Percentiles rank a stretch among this genome's conserved stretches.
These are phyloP conservation scores for Stygiomarasmius scandens DNA, from an alignment of 1,284 basidiomycete species.

Conservation along the genomic window DNA sequence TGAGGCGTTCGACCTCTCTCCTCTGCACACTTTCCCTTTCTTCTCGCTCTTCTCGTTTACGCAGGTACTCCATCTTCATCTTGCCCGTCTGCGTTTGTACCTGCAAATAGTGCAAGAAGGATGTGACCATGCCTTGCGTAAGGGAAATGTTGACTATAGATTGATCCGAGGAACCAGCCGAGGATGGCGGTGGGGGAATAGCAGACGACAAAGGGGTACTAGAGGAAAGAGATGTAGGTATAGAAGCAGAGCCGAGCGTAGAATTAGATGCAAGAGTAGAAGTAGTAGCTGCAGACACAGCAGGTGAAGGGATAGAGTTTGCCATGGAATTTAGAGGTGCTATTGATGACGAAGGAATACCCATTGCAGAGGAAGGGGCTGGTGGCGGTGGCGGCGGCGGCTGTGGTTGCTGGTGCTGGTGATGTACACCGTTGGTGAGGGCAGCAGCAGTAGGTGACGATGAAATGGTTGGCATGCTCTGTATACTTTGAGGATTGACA, in stretches of 20 bases:
- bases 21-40: slow-evolving; percentile 53
- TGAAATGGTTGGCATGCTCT: slow-evolving; percentile 9
- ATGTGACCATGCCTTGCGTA: slow-evolving; percentile 57
- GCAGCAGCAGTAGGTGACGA: slow-evolving; percentile 12
- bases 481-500: slow-evolving; percentile 29
- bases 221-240: neutral
- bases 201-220: slow-evolving; percentile 12
- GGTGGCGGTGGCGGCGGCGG: slow-evolving; percentile 17
- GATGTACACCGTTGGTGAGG: slow-evolving; percentile 3
- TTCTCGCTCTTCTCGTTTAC: slow-evolving; percentile 64
- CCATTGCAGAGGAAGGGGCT: slow-evolving; percentile 13
- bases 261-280: slow-evolving; percentile 15
- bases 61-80: slow-evolving; percentile 65
- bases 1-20: slow-evolving; percentile 48
- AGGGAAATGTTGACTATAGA: slow-evolving; percentile 52
- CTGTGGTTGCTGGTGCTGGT: no score
- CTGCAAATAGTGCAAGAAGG: slow-evolving; percentile 60
- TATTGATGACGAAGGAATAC: slow-evolving; percentile 10
- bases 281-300: slow-evolving; percentile 14
- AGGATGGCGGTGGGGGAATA: slow-evolving; percentile 19
- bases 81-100: slow-evolving; percentile 59
- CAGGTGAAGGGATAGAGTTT: slow-evolving; percentile 4
- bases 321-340: neutral
- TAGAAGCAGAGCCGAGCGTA: slow-evolving; percentile 9
- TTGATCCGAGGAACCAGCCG: slow-evolving; percentile 28